A percentile compares a stretch with the other conserved stretches of the same genome.
These are phyloP conservation scores for Bondarzewia mesenterica DNA, from an alignment of 1,284 basidiomycete genomes.

Conservation along the genomic window DNA sequence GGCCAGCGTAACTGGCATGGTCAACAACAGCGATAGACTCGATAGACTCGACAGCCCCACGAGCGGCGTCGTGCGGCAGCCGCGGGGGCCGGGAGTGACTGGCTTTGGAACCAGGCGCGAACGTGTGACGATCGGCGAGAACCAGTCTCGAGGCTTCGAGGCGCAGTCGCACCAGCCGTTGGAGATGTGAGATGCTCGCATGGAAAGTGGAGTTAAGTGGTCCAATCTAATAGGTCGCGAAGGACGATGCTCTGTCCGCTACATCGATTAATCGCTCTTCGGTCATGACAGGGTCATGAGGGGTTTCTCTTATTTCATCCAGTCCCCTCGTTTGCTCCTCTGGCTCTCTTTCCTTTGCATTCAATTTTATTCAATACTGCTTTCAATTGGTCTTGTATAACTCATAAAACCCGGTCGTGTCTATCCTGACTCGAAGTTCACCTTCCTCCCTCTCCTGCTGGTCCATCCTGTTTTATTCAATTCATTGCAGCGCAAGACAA, in stretches of 20 bases:
- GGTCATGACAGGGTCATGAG: no score
- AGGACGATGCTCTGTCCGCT: conserved; percentile 1
- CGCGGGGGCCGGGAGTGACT: conserved; percentile 65
- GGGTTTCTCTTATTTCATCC: background rate
- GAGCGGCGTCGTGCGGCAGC: conserved; percentile 68
- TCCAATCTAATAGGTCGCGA: conserved; percentile 1
- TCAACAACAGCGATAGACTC: conserved; percentile 30
- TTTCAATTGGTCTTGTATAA: conserved; percentile 11
- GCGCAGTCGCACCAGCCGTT: conserved; percentile 75
- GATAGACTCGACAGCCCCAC: conserved; percentile 31
- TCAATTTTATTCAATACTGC: conserved; percentile 1
- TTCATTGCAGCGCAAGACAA: conserved; percentile 22
- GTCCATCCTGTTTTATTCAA: conserved; percentile 6
- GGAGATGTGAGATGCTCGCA: conserved; percentile 52
- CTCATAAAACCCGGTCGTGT: conserved; percentile 9
- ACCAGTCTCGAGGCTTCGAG: conserved; percentile 58
- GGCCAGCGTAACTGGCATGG: conserved; percentile 36
- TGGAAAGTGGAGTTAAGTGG: background rate
- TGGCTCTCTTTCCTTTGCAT: conserved; percentile 1
- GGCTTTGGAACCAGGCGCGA: conserved; percentile 66
- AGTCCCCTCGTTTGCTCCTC: background rate
- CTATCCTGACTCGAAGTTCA: background rate
- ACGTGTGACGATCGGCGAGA: conserved; percentile 47
- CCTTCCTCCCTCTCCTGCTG: conserved; percentile 6
- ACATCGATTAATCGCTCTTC: conserved; percentile 5